Base-by-base conservation (phyloP, 257 asterid species). In the Cynanchum wilfordii region DNA sequence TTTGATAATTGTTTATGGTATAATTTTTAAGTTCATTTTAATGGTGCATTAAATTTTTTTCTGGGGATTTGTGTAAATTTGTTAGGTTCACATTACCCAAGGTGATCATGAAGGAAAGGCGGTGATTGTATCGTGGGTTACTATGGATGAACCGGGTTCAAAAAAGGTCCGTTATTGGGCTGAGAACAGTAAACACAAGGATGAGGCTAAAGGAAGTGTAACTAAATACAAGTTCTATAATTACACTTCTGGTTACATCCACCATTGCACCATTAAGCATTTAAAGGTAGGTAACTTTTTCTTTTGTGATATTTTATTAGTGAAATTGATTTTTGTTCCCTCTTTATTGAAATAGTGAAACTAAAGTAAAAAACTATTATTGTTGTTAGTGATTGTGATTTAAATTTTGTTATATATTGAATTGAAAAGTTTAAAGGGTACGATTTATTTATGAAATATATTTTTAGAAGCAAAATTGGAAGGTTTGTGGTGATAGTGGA, bases 51-150 rank as follows among this genome's bases (percentile, higher is more conserved):
- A 36, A 33, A 33, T 5, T 33, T 33, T 3, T 73, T 33, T 38
- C 40, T 75, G 22, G 22, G 27, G 38, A 33, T 33, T 33, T 69
- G 50, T n/a, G 59, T 29, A 42, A 36, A 25, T 70, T 36, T 52
- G 75, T 42, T 63, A 93, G 98, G 98, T 88, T 40, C 97, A 93
- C 64, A 91, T 91, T 49, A 93, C 96, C 33, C 98, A 93, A 84
- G 98, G 98, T 52, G 98, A 93, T 78, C 87, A 73, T 64, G 85
- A 27, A 16, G 98, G 98, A 70, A 87, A 85, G 79, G 96, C 96
- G 11, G 85, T 93, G 66, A 91, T 91, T 80, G 96, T 93, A 5
- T 93, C 98, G 13, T 93, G 98, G 98, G 91, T 93, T 16, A 93
- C 98, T 6, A 76, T 73, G 84, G 94, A 88, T 0, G 86, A 86